Percentiles rank a stretch among this genome's conserved stretches.
phyloP scores from a whole-genome alignment of 768 basidiomycete genomes.

The Termitomyces sp. region DNA sequence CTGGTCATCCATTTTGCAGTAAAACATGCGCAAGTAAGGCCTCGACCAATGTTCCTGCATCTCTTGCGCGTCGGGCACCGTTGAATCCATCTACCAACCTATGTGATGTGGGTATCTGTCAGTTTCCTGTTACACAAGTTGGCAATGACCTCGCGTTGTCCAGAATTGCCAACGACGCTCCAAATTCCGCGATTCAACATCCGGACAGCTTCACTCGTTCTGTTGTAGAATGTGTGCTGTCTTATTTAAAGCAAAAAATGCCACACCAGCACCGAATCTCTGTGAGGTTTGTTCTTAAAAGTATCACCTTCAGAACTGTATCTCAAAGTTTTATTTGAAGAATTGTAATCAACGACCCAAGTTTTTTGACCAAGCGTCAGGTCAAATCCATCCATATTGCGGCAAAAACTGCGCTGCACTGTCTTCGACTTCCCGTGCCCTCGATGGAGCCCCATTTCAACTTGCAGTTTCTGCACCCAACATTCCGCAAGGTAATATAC shows the following conservation, averaged over 20 bases:
- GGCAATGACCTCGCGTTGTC: background rate
- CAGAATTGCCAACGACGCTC: conserved; percentile 60
- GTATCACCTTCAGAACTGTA: background rate
- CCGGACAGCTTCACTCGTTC: conserved; percentile 39
- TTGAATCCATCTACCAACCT: background rate
- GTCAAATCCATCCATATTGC: background rate
- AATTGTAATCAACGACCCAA: background rate
- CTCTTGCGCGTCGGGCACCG: background rate
- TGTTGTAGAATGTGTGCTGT: conserved; percentile 60
- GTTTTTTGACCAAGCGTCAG: background rate
- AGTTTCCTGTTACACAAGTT: background rate
- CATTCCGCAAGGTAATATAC: background rate
- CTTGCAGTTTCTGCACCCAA: background rate
- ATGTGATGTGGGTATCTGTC: conserved; percentile 41
- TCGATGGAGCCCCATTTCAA: background rate
- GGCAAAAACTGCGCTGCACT: background rate
- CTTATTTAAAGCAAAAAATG: background rate
- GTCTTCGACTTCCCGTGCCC: background rate
- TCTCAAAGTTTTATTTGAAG: background rate
- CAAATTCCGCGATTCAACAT: conserved; percentile 50
- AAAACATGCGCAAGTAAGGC: background rate
- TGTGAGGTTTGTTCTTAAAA: background rate
- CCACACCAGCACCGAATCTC: background rate
- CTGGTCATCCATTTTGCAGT: background rate
- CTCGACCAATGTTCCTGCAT: background rate